phyloP scores from a whole-genome alignment of 148 eudicot genomes.

The Spergularia marina region DNA sequence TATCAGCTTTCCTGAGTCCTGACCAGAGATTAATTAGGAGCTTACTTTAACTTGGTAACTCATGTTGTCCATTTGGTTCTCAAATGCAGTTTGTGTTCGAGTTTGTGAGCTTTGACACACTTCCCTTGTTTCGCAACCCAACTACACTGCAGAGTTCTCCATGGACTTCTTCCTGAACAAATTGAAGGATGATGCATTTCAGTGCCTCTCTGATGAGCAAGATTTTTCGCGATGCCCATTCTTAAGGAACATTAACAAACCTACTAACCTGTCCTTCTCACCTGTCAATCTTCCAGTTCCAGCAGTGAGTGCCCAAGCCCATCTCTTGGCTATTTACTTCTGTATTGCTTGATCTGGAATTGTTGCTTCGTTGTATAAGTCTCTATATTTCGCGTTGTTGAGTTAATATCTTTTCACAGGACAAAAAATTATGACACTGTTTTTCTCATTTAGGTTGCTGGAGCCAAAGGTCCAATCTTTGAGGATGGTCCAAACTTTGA shows the following conservation, averaged over 20 bases:
- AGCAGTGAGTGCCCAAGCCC: slow-evolving; percentile 37
- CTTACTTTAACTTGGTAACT: background rate
- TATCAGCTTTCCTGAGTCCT: background rate
- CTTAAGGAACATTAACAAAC: slow-evolving; percentile 66
- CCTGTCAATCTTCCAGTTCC: slow-evolving; percentile 39
- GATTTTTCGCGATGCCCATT: slow-evolving; percentile 69
- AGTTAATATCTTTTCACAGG: background rate
- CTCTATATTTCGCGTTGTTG: too few species aligned
- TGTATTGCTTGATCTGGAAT: background rate
- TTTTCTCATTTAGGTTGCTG: slow-evolving; percentile 37
- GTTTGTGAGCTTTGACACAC: background rate
- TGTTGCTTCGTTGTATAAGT: background rate
- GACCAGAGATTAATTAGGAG: background rate
- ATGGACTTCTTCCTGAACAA: slow-evolving; percentile 56
- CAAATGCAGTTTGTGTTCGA: background rate
- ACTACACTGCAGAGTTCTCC: background rate
- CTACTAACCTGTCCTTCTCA: slow-evolving; percentile 59
- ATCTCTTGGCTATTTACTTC: background rate
- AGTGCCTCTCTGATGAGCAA: slow-evolving; percentile 45
- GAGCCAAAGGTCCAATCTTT: slow-evolving; percentile 76
- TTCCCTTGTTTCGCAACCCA: background rate
- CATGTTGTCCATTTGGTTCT: background rate
- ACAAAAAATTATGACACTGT: background rate
- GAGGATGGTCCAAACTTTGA: slow-evolving; percentile 83
- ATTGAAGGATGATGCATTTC: slow-evolving; percentile 41